Evolutionary conservation across 139 green algal genomes (phyloP).

Genomic region (Chlorella sp.): DNA sequence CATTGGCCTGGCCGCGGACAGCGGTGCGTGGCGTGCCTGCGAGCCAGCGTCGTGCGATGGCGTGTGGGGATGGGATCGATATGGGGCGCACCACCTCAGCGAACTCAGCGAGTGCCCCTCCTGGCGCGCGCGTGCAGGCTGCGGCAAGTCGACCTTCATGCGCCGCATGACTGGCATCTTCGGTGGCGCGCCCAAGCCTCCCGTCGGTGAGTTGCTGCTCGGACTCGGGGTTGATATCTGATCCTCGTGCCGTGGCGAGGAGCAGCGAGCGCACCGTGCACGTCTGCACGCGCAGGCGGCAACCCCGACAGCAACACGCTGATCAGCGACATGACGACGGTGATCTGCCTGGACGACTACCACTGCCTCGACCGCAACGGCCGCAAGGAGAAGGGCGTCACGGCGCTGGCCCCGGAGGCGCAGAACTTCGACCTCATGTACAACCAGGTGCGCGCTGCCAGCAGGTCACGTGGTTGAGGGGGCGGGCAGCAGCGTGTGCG

Average conservation of each 20-base stretch:
- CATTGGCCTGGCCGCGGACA: slow-evolving; percentile 96
- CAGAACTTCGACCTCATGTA: slow-evolving; percentile 99
- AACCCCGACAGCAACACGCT: slow-evolving; percentile 99
- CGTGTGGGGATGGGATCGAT: no score
- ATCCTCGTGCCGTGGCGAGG: no score
- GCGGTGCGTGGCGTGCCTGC: slow-evolving; percentile 66
- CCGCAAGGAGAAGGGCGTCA: slow-evolving; percentile 85
- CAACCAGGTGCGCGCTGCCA: slow-evolving; percentile 77
- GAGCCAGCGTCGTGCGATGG: no score
- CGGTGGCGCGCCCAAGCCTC: slow-evolving; percentile 84
- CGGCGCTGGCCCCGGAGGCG: slow-evolving; percentile 85
- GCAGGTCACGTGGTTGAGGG: no score
- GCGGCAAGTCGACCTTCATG: slow-evolving; percentile 99
- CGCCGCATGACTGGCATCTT: slow-evolving; percentile 97
- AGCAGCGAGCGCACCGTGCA: no score
- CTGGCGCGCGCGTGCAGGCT: no score
- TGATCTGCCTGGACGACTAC: slow-evolving; percentile 99
- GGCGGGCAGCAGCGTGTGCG: no score
- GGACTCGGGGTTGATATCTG: neutral
- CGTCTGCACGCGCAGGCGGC: slow-evolving; percentile 77
- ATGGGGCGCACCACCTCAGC: no score
- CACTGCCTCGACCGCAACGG: slow-evolving; percentile 92
- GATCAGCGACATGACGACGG: slow-evolving; percentile 96
- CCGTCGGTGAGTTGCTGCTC: slow-evolving; percentile 48
- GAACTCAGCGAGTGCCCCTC: no score